phyloP scores from a whole-genome alignment of 2,329 filamentous ascomycete genomes.

The Eurotiales sp. region DNA sequence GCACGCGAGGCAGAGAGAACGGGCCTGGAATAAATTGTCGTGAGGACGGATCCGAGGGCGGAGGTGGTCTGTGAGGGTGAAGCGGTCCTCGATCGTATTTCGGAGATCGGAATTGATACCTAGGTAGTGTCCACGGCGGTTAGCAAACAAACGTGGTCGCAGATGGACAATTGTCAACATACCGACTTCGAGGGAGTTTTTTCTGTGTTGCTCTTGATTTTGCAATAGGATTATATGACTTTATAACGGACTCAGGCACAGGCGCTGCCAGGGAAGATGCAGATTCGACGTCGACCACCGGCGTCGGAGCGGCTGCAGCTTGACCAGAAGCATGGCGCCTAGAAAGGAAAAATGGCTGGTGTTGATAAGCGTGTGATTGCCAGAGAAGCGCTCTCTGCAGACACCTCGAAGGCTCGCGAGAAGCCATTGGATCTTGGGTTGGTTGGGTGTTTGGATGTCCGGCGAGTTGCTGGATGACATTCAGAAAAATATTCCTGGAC shows the following conservation, averaged over 20 bases:
- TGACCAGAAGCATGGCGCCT: conserved; percentile 48
- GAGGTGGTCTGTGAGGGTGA: conserved; percentile 88
- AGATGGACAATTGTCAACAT: conserved; percentile 16
- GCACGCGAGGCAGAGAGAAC: conserved; percentile 80
- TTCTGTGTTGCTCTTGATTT: conserved; percentile 43
- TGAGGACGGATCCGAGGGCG: conserved; percentile 78
- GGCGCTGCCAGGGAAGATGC: conserved; percentile 42
- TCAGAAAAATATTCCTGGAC: conserved; percentile 6
- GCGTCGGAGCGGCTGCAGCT: conserved; percentile 33
- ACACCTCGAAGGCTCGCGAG: conserved; percentile 36
- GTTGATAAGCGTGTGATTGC: conserved; percentile 28
- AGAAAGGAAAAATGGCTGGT: conserved; percentile 28
- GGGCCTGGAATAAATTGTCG: conserved; percentile 86
- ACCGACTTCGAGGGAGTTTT: conserved; percentile 54
- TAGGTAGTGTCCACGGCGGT: conserved; percentile 32
- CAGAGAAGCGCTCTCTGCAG: conserved; percentile 37
- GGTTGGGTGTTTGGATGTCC: not conserved
- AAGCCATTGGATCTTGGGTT: conserved; percentile 29
- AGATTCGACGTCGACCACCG: conserved; percentile 45
- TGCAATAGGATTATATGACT: conserved; percentile 50
- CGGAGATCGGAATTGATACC: conserved; percentile 92
- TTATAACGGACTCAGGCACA: conserved; percentile 37
- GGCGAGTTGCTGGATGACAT: not conserved
- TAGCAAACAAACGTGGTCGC: not conserved
- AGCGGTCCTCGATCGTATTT: conserved; percentile 93